Conservation (phyloP, 1,139 yeast species). For the Hansenula sp. region DNA sequence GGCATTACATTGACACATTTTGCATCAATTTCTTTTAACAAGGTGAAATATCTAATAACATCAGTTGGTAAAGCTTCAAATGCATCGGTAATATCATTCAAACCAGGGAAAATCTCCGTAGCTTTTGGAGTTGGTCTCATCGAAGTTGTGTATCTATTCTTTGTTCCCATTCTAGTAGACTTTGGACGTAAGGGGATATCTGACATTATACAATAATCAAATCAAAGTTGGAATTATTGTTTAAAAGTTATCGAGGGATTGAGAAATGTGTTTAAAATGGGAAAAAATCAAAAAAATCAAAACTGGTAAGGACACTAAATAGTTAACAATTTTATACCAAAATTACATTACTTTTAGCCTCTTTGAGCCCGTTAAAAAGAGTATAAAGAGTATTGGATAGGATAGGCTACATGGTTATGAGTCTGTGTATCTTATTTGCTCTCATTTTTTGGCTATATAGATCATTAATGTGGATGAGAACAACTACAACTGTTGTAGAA, state of each 20-base stretch:
- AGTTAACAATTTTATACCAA: too few relatives aligned
- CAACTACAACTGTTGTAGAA: conserved; percentile 20
- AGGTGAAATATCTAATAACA: conserved; percentile 77
- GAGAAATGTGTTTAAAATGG: too few relatives aligned
- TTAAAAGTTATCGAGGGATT: too few relatives aligned
- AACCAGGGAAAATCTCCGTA: conserved; percentile 57
- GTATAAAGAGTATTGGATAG: too few relatives aligned
- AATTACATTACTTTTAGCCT: too few relatives aligned
- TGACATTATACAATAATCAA: not conserved
- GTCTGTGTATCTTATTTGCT: too few relatives aligned
- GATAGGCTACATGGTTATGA: too few relatives aligned
- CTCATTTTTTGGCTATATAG: not conserved
- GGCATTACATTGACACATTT: conserved; percentile 81
- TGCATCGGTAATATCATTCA: conserved; percentile 88
- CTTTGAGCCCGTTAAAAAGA: too few relatives aligned
- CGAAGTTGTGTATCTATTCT: not conserved
- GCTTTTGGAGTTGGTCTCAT: conserved; percentile 16
- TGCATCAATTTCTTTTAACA: conserved; percentile 90
- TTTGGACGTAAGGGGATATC: not conserved
- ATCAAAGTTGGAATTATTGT: too few relatives aligned
- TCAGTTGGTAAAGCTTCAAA: conserved; percentile 88
- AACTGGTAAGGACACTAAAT: too few relatives aligned
- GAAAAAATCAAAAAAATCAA: too few relatives aligned
- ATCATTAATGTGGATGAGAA: conserved; percentile 13
- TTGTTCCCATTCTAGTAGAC: not conserved